A percentile compares a stretch with the other conserved stretches of the same genome.
Conservation (phyloP, 148 eudicot species). For the Vaccinium darrowii region DNA sequence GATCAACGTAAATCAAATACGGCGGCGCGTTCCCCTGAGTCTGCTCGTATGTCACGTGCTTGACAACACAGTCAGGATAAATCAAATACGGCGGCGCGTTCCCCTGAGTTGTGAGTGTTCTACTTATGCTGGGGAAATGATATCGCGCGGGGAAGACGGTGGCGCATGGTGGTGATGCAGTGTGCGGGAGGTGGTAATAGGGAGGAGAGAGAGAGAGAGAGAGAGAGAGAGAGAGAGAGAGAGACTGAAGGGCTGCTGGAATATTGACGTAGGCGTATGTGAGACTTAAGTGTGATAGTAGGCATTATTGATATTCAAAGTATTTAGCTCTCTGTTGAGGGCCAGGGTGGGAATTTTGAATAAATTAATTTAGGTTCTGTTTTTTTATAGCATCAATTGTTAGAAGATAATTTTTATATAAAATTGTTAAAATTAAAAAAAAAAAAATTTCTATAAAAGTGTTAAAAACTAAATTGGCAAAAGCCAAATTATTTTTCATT, state of each 20-base stretch:
- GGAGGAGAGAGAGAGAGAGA: neutral
- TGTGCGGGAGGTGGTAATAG: neutral
- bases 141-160: neutral
- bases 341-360: neutral
- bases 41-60: slow-evolving; percentile 67
- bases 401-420: too few relatives aligned
- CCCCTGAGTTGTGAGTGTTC: too few relatives aligned
- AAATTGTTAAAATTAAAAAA: too few relatives aligned
- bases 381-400: too few relatives aligned
- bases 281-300: too few relatives aligned
- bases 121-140: too few relatives aligned
- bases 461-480: too few relatives aligned
- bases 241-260: neutral
- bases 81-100: too few relatives aligned
- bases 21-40: slow-evolving; percentile 80
- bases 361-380: neutral
- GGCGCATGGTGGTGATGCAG: neutral
- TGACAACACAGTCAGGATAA: slow-evolving; percentile 67
- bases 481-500: too few relatives aligned
- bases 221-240: neutral
- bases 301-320: too few relatives aligned
- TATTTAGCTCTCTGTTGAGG: too few relatives aligned
- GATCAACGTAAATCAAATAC: slow-evolving; percentile 70
- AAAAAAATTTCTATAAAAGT: too few relatives aligned
- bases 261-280: neutral